Evolutionary conservation across 2,329 filamentous ascomycete species (phyloP).

Genomic region (Claviceps africana): DNA sequence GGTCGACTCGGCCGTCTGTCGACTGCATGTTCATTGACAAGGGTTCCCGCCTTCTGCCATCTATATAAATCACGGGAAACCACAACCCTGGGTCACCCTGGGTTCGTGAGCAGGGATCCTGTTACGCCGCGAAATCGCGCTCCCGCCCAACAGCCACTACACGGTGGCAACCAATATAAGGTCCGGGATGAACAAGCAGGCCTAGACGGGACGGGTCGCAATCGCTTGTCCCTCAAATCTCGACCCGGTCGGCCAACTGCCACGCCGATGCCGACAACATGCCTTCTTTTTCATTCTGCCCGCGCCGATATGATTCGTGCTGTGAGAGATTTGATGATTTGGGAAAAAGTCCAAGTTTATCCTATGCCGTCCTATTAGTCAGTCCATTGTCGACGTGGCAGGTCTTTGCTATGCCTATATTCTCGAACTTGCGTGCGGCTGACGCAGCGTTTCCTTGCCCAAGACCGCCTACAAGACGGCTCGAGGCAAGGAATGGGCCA

Average conservation of each 20-base stretch:
- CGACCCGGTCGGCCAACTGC: slow-evolving; percentile 5
- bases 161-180: background rate
- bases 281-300: background rate
- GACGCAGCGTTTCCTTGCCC: background rate
- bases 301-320: background rate
- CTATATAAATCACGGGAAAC: slow-evolving; percentile 1
- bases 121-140: slow-evolving; percentile 3
- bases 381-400: background rate
- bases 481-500: too few relatives aligned
- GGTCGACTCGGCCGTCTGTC: background rate
- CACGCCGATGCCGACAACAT: background rate
- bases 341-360: too few relatives aligned
- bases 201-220: background rate
- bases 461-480: too few relatives aligned
- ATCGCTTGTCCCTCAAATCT: slow-evolving; percentile 2
- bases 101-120: slow-evolving; percentile 2
- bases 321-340: too few relatives aligned
- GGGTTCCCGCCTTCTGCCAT: slow-evolving; percentile 5
- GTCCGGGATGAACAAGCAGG: background rate
- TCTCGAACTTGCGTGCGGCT: background rate
- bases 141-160: background rate
- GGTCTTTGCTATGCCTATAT: background rate
- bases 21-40: background rate
- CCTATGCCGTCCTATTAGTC: background rate
- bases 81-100: slow-evolving; percentile 2